Evolutionary conservation across 1,139 yeast species (phyloP).

Genomic region (Sugiyamaella pinicola): DNA sequence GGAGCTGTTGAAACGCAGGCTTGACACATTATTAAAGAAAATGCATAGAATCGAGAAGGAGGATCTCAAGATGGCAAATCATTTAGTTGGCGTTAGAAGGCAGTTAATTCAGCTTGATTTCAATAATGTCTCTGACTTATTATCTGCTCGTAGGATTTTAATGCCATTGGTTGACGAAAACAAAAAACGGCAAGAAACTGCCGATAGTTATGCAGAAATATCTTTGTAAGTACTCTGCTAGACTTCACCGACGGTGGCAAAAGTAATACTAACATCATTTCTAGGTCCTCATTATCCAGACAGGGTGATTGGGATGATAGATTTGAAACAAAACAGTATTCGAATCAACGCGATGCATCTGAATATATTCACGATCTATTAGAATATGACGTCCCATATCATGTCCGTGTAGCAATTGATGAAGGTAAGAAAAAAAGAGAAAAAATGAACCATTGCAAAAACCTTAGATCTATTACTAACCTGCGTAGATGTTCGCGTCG

Average conservation of each 20-base stretch:
- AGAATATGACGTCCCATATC: slow-evolving; percentile 96
- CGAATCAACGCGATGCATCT: slow-evolving; percentile 52
- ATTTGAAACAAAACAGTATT: slow-evolving; percentile 21
- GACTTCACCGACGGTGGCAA: no score
- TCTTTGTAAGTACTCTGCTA: slow-evolving; percentile 42
- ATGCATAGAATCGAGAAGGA: slow-evolving; percentile 65
- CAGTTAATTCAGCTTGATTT: slow-evolving; percentile 69
- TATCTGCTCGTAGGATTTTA: slow-evolving; percentile 69
- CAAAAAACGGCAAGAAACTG: slow-evolving; percentile 61
- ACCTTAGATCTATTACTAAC: no score
- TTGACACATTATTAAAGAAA: slow-evolving; percentile 65
- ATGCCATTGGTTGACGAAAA: slow-evolving; percentile 74
- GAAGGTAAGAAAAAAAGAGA: slow-evolving; percentile 39
- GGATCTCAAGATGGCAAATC: slow-evolving; percentile 81
- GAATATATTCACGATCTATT: slow-evolving; percentile 75
- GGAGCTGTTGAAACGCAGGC: slow-evolving; percentile 69
- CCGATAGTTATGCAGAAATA: slow-evolving; percentile 67
- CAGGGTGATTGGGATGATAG: slow-evolving; percentile 33
- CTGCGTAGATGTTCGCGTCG: slow-evolving; percentile 69
- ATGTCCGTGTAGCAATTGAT: slow-evolving; percentile 93
- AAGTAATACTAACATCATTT: slow-evolving; percentile 7
- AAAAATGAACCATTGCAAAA: no score
- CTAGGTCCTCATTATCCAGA: slow-evolving; percentile 25
- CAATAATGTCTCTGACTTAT: slow-evolving; percentile 72
- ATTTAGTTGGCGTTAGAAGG: slow-evolving; percentile 73